A percentile compares a stretch with the other conserved stretches of the same genome.
These are phyloP conservation scores for Penicillium verhagenii DNA, from an alignment of 495 filamentous ascomycete species.

Conservation along the genomic window DNA sequence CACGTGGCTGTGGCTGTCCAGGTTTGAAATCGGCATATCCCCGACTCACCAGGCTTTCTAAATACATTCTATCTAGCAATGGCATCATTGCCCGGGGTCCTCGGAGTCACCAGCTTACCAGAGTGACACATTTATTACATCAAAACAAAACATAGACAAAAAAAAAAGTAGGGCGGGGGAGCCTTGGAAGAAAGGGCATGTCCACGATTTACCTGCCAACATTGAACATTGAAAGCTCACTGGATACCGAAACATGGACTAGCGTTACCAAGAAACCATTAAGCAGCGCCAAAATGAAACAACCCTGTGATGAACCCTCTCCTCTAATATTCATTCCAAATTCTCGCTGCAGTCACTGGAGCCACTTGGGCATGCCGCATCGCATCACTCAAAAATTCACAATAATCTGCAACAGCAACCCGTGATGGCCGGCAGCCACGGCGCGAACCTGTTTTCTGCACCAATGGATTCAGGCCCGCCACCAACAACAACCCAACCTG, in stretches of 20 bases:
- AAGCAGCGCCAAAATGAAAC: background rate
- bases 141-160: background rate
- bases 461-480: background rate
- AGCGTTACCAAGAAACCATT: background rate
- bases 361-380: no score
- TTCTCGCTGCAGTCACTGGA: no score
- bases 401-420: background rate
- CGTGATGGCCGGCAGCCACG: conserved; percentile 1
- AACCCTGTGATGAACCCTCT: background rate
- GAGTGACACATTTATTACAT: no score
- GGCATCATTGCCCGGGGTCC: background rate
- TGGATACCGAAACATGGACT: background rate
- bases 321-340: background rate
- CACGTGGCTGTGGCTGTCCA: conserved; percentile 1
- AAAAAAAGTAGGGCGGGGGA: background rate
- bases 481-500: background rate
- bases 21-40: background rate
- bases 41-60: background rate
- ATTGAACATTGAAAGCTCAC: background rate
- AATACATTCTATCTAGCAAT: background rate
- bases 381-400: background rate
- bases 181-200: background rate
- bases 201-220: background rate
- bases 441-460: background rate
- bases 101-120: background rate